These are phyloP conservation scores for Dendrostoma leiphaemia DNA, from an alignment of 2,329 filamentous ascomycete genomes.

Conservation along the genomic window DNA sequence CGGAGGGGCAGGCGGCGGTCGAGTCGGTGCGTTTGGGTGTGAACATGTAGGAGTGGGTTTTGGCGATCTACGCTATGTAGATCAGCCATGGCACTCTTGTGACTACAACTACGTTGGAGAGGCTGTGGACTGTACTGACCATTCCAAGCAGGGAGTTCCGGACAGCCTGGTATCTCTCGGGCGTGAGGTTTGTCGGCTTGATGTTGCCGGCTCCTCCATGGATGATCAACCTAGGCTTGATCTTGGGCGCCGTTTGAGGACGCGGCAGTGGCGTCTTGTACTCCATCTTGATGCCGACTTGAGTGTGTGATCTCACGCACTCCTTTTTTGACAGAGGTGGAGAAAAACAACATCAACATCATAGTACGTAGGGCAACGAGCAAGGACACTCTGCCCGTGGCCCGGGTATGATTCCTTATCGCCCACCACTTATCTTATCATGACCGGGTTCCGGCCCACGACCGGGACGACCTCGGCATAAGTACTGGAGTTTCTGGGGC, in stretches of 20 bases:
- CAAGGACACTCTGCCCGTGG: too few species aligned
- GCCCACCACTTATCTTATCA: slow-evolving; percentile 15
- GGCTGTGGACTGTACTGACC: slow-evolving; percentile 38
- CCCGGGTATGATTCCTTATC: too few species aligned
- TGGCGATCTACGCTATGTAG: slow-evolving; percentile 37
- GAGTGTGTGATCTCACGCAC: too few species aligned
- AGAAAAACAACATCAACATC: neutral
- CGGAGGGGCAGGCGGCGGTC: slow-evolving; percentile 42
- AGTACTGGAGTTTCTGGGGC: neutral
- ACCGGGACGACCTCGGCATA: neutral
- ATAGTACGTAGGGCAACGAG: too few species aligned
- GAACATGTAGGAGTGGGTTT: slow-evolving; percentile 46
- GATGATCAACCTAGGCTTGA: slow-evolving; percentile 62
- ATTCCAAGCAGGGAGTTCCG: slow-evolving; percentile 60
- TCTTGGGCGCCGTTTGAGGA: slow-evolving; percentile 14
- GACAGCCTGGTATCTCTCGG: slow-evolving; percentile 56
- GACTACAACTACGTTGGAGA: too few species aligned
- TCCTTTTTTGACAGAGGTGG: too few species aligned
- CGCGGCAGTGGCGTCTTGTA: slow-evolving; percentile 28
- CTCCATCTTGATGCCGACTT: slow-evolving; percentile 41
- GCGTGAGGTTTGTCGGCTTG: slow-evolving; percentile 55
- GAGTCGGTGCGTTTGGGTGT: slow-evolving; percentile 23
- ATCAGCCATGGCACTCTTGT: neutral
- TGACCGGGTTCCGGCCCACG: neutral
- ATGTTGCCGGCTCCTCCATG: slow-evolving; percentile 75